phyloP scores from a whole-genome alignment of 164 flowering plant genomes.

The Cinnamomum chago region DNA sequence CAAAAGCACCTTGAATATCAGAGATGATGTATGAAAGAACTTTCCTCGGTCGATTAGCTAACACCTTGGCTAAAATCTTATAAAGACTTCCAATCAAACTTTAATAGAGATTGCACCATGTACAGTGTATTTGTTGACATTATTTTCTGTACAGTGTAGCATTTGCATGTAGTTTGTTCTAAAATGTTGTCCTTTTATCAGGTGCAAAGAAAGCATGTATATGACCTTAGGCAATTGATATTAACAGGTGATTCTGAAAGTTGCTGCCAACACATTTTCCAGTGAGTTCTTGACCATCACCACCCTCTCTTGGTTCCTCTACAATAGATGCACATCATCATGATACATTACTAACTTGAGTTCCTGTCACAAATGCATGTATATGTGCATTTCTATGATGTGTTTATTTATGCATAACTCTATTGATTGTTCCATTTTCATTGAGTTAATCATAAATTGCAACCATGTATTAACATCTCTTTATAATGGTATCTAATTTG shows the following conservation, averaged over 20 bases:
- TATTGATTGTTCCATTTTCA: neutral
- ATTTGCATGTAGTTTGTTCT: neutral
- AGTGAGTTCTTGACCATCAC: slow-evolving; percentile 45
- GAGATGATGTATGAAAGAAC: no score
- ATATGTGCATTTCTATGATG: neutral
- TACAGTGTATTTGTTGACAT: neutral
- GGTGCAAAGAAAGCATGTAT: slow-evolving; percentile 98
- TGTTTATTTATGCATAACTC: neutral
- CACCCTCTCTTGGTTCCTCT: neutral
- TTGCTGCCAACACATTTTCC: slow-evolving; percentile 77
- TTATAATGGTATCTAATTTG: no score
- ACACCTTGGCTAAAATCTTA: no score
- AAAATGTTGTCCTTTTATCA: slow-evolving; percentile 19
- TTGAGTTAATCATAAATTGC: neutral
- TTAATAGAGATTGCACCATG: no score
- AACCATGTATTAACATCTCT: neutral
- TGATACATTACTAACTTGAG: neutral
- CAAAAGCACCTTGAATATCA: no score
- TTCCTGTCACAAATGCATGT: neutral
- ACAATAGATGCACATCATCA: neutral
- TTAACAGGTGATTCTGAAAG: slow-evolving; percentile 75
- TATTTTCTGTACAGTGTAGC: neutral
- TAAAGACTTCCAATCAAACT: no score
- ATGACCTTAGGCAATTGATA: slow-evolving; percentile 75
- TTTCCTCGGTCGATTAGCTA: no score